Percentiles rank a stretch among this genome's conserved stretches.
Evolutionary conservation across 2,329 filamentous ascomycete species (phyloP).

Genomic region (Colletotrichum zoysiae): DNA sequence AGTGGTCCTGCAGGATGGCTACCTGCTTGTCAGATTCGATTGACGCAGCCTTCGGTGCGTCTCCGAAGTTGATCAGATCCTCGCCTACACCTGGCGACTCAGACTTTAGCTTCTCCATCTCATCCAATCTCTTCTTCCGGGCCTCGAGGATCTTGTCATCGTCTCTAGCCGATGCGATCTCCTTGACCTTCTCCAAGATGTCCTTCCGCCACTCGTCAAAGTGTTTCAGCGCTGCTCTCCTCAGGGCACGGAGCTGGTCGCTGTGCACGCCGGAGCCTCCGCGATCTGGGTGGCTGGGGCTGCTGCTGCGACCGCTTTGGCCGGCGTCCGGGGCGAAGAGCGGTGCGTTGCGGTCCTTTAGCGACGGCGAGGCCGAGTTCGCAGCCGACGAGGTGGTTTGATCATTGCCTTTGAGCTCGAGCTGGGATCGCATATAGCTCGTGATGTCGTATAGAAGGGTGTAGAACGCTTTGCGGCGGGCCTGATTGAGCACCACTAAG

Average conservation of each 20-base stretch:
- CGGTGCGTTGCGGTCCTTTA: conserved; percentile 35
- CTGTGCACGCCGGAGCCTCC: conserved; percentile 43
- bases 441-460: conserved; percentile 64
- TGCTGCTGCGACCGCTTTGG: conserved; percentile 32
- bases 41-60: conserved; percentile 42
- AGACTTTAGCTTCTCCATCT: conserved; percentile 53
- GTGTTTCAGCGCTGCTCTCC: conserved; percentile 71
- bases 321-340: conserved; percentile 44
- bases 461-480: conserved; percentile 64
- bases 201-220: conserved; percentile 83
- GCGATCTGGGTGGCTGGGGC: conserved; percentile 34
- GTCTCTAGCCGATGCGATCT: conserved; percentile 70
- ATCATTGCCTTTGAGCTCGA: conserved; percentile 55
- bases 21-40: conserved; percentile 55
- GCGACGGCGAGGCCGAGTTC: conserved; percentile 2
- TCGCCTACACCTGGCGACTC: conserved; percentile 53
- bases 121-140: conserved; percentile 59
- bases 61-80: conserved; percentile 58
- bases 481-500: conserved; percentile 66
- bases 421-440: conserved; percentile 65
- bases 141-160: conserved; percentile 61
- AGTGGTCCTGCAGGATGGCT: conserved; percentile 62
- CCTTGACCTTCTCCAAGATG: conserved; percentile 77
- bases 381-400: conserved; percentile 23
- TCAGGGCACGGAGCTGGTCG: conserved; percentile 49